A percentile compares a stretch with the other conserved stretches of the same genome.
Evolutionary conservation across 2,329 filamentous ascomycete species (phyloP).

Genomic region (Nemania diffusa): DNA sequence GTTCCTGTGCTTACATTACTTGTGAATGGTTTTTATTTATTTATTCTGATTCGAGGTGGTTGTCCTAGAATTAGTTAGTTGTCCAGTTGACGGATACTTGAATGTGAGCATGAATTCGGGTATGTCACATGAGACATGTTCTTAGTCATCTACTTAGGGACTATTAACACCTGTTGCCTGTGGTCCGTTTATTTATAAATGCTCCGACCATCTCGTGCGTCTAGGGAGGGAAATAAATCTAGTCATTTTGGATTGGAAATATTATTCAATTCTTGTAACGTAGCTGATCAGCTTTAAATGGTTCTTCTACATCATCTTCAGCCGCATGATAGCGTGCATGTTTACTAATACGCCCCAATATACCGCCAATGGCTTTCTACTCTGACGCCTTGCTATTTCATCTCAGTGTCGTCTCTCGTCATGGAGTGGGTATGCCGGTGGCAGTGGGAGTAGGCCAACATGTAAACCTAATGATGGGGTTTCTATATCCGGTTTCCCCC

Average conservation of each 20-base stretch:
- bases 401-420: constrained; percentile 23
- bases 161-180: no score
- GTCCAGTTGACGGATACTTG: no score
- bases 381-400: not conserved
- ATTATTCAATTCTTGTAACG: not conserved
- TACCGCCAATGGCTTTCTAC: not conserved
- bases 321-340: not conserved
- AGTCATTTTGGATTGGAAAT: not conserved
- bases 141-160: no score
- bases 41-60: no score
- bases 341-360: not conserved
- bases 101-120: no score
- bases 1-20: no score
- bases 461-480: not conserved
- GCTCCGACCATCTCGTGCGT: no score
- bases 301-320: constrained; percentile 5
- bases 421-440: not conserved
- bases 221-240: not conserved
- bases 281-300: not conserved
- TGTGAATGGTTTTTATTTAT: no score
- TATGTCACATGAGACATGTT: no score
- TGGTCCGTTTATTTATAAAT: no score
- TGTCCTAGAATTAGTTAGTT: no score
- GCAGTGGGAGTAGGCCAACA: constrained; percentile 3
- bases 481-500: constrained; percentile 1